A percentile compares a stretch with the other conserved stretches of the same genome.
Evolutionary conservation across 495 filamentous ascomycete genomes (phyloP).

Genomic region (Pseudoneurospora amorphoporcata): DNA sequence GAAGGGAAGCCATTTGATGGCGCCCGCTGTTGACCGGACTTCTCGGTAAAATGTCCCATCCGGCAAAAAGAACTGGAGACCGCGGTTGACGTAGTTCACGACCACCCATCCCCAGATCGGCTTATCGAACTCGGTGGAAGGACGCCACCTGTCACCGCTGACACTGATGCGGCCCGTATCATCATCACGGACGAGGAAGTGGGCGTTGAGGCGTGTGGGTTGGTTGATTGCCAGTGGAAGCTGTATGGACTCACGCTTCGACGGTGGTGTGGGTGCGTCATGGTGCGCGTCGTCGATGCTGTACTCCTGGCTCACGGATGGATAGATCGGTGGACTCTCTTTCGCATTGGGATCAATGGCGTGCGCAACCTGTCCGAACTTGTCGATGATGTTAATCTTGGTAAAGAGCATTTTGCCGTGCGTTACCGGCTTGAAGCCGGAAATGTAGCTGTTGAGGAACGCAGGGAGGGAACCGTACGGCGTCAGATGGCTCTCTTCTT

Average conservation of each 20-base stretch:
- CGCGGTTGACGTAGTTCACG: constrained; percentile 38
- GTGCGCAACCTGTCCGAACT: constrained; percentile 24
- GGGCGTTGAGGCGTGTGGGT: constrained; percentile 30
- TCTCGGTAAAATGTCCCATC: constrained; percentile 46
- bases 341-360: constrained; percentile 22
- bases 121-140: constrained; percentile 29
- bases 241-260: constrained; percentile 31
- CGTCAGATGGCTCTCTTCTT: constrained; percentile 16
- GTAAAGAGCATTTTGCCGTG: constrained; percentile 40
- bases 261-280: neutral
- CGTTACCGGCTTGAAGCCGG: constrained; percentile 29
- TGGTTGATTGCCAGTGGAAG: constrained; percentile 42
- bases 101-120: constrained; percentile 48
- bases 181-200: constrained; percentile 9
- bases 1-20: constrained; percentile 29
- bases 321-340: constrained; percentile 20
- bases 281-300: neutral
- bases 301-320: constrained; percentile 8
- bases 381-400: constrained; percentile 40
- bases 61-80: constrained; percentile 37
- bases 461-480: constrained; percentile 16
- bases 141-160: constrained; percentile 11
- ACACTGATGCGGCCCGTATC: neutral
- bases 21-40: constrained; percentile 26
- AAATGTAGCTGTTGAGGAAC: neutral